phyloP scores from a whole-genome alignment of 139 green algal species.

The Desmodesmus armatus region DNA sequence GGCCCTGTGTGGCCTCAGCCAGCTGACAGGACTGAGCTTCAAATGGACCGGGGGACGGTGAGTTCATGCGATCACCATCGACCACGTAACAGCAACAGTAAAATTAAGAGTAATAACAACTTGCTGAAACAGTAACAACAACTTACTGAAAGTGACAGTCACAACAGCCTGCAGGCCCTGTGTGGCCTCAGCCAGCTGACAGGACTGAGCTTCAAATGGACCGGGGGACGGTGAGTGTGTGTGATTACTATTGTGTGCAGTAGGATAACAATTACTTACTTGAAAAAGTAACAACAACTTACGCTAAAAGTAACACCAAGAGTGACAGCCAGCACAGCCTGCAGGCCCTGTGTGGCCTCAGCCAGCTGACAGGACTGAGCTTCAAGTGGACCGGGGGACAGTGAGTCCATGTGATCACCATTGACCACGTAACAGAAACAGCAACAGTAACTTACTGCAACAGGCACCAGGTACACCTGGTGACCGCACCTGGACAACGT shows the following conservation, averaged over 20 bases:
- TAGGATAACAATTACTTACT: not conserved
- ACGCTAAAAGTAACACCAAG: not conserved
- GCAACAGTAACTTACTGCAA: not conserved
- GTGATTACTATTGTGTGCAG: not conserved
- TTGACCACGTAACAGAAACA: too few relatives aligned
- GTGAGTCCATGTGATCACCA: constrained; percentile 2
- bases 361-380: constrained; percentile 1
- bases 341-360: not conserved
- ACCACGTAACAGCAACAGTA: too few relatives aligned
- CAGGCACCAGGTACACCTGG: not conserved
- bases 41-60: constrained; percentile 27
- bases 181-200: not conserved
- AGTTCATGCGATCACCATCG: not conserved
- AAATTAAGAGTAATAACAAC: too few relatives aligned
- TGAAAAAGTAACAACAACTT: too few relatives aligned
- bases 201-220: not conserved
- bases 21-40: too few relatives aligned
- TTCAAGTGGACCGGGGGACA: constrained; percentile 27
- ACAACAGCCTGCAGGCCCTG: not conserved
- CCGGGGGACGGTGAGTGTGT: not conserved
- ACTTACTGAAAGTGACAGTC: too few relatives aligned
- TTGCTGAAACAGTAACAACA: not conserved
- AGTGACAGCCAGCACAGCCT: not conserved
- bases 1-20: too few relatives aligned
- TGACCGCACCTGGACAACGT: not conserved